Base-by-base conservation (phyloP, 2,329 filamentous ascomycete genomes). In the Fusarium sp. region DNA sequence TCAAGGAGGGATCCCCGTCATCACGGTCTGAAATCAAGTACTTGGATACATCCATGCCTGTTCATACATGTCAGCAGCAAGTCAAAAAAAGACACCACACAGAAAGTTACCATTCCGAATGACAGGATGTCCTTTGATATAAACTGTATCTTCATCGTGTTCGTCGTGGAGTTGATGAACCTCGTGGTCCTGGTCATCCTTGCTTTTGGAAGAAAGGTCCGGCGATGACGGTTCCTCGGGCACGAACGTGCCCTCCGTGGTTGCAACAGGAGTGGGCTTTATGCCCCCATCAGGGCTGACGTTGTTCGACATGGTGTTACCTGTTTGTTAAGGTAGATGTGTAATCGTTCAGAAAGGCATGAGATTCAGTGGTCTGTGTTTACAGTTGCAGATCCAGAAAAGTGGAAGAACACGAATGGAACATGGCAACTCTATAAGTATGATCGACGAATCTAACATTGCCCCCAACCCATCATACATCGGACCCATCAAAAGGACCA, bases 1-100 rank as follows among this genome's bases (percentile, higher is more conserved):
- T 77, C 45, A 77, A 35, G 10, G 75, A 45, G 11, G 74, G 66
- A 11, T 76, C 75, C 17, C 68, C 70, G 11, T 77, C 75, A 15
- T 77, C 75, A 10, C 72, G 65, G 6, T 64, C 62, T 4, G 74
- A 76, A 0, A 77, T 69, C 2, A 76, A 35, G 45, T 66, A 76
- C 14, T 72, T 73, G 56, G 74, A 75, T 1, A 75, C 75, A 37
- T 76, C 72, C 15, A 60, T 33, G 14, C 68, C 65, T 70, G 2
- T 52, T 30, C 5, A 30, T 30, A 5, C 9, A n/a, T 10, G 15
- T 52, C 17, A 52, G 25, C 5, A 27, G 25, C 4, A 47, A 8
- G 6, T 4, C 3, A 12, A 45, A 14, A 6, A 10, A 4, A 14
- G 20, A 4, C 8, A 15, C 12, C 12, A 9, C 15, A 25, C 11